Evolutionary conservation across 2,329 filamentous ascomycete genomes (phyloP).

Genomic region (Periglandula ipomoeae): DNA sequence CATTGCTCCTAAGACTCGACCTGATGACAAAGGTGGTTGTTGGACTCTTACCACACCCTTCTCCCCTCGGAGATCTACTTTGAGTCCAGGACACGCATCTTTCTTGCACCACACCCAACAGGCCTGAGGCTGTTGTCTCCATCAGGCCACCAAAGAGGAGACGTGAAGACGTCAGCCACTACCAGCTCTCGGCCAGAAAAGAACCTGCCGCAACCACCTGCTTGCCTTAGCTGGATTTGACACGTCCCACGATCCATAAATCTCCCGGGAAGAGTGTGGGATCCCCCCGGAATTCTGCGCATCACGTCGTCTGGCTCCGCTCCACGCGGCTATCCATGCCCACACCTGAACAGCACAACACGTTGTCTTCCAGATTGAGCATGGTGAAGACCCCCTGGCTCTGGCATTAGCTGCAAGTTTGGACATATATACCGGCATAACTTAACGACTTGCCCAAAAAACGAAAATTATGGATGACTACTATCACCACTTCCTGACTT

Average conservation of each 20-base stretch:
- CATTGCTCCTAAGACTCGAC: background rate
- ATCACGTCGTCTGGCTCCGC: constrained; percentile 6
- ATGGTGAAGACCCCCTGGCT: constrained; percentile 5
- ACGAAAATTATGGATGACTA: constrained; percentile 41
- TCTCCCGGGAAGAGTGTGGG: constrained; percentile 4
- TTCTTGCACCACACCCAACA: background rate
- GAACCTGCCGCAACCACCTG: background rate
- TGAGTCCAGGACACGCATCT: background rate
- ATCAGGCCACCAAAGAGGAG: background rate
- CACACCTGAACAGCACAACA: constrained; percentile 7
- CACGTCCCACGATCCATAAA: background rate
- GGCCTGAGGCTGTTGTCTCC: background rate
- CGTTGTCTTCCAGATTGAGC: constrained; percentile 6
- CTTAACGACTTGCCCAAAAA: background rate
- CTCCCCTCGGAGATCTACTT: background rate
- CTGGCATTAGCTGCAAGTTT: constrained; percentile 5
- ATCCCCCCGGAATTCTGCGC: constrained; percentile 9
- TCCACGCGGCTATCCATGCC: constrained; percentile 5
- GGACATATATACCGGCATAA: constrained; percentile 6
- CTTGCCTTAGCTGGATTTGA: background rate
- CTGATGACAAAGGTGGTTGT: background rate
- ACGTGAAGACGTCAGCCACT: background rate
- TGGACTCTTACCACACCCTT: background rate
- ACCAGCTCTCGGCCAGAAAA: background rate
- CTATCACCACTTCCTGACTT: constrained; percentile 46